phyloP scores from a whole-genome alignment of 768 basidiomycete species.

The Mycena amicta region DNA sequence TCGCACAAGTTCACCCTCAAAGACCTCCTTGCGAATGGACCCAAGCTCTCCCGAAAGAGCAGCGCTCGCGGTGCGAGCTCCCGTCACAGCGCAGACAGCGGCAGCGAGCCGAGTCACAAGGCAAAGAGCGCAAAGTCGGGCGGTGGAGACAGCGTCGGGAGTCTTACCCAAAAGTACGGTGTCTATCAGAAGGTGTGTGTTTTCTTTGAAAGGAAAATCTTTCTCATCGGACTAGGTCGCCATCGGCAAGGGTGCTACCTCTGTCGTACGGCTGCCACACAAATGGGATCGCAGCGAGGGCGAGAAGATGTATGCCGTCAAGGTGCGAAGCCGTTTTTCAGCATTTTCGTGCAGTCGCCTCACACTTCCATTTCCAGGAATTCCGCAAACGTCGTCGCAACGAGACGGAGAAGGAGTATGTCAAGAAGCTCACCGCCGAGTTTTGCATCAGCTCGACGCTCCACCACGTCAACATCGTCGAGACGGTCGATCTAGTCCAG shows the following conservation, averaged over 20 bases:
- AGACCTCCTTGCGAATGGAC: constrained; percentile 70
- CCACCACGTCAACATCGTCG: constrained; percentile 92
- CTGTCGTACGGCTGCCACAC: constrained; percentile 93
- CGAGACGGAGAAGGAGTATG: constrained; percentile 98
- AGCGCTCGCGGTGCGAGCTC: constrained; percentile 55
- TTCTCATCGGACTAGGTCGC: constrained; percentile 39
- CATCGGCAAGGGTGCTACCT: constrained; percentile 98
- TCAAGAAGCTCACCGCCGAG: constrained; percentile 99
- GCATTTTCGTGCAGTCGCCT: constrained; percentile 1
- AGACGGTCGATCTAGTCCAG: constrained; percentile 99
- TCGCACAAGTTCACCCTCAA: constrained; percentile 83
- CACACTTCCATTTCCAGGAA: constrained; percentile 58
- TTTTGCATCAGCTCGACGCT: constrained; percentile 98
- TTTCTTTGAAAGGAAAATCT: not conserved
- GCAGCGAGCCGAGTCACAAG: constrained; percentile 65
- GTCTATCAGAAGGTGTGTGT: constrained; percentile 82
- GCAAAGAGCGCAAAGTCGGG: constrained; percentile 38
- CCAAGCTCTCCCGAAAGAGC: constrained; percentile 72
- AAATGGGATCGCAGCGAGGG: constrained; percentile 93
- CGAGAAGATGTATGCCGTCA: constrained; percentile 97
- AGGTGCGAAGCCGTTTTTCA: constrained; percentile 68
- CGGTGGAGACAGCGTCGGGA: constrained; percentile 47
- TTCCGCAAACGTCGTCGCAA: constrained; percentile 98
- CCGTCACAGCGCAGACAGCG: constrained; percentile 47
- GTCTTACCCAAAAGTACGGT: constrained; percentile 86